A percentile compares a stretch with the other conserved stretches of the same genome.
Evolutionary conservation across 805 yeast species (phyloP).

Genomic region (Schwanniomyces polymorphus): DNA sequence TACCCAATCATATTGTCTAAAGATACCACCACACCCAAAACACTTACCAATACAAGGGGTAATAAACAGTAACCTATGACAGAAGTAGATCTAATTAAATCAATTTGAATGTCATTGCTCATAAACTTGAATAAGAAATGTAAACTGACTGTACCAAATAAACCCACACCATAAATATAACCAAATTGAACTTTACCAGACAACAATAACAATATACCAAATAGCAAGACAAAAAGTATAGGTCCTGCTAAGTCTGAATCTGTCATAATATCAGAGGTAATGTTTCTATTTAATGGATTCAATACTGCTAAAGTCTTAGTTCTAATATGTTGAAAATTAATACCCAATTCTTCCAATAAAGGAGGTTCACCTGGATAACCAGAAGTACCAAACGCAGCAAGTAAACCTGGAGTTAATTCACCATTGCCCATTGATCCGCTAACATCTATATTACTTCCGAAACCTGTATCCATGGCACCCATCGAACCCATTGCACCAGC

Average conservation of each 20-base stretch:
- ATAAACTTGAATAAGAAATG: slow-evolving; percentile 84
- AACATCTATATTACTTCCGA: slow-evolving; percentile 36
- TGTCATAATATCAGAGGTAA: slow-evolving; percentile 72
- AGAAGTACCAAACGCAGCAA: slow-evolving; percentile 89
- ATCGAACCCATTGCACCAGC: slow-evolving; percentile 26
- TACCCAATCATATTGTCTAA: slow-evolving; percentile 80
- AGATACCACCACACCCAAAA: slow-evolving; percentile 62
- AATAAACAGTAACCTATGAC: slow-evolving; percentile 92
- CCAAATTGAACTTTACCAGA: slow-evolving; percentile 97
- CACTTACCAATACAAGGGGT: slow-evolving; percentile 80
- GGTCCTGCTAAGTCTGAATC: slow-evolving; percentile 98
- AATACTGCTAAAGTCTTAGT: slow-evolving; percentile 83
- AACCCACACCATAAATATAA: slow-evolving; percentile 92
- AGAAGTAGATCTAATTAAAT: slow-evolving; percentile 74
- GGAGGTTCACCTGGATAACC: slow-evolving; percentile 98
- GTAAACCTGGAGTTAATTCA: slow-evolving; percentile 66
- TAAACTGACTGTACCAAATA: slow-evolving; percentile 83
- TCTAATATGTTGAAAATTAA: slow-evolving; percentile 85
- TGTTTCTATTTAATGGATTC: slow-evolving; percentile 62
- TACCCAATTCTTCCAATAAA: slow-evolving; percentile 86
- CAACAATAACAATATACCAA: slow-evolving; percentile 77
- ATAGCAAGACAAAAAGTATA: slow-evolving; percentile 78
- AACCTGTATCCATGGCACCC: slow-evolving; percentile 43
- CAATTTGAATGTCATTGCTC: slow-evolving; percentile 64
- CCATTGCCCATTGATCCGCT: slow-evolving; percentile 44